phyloP scores from a whole-genome alignment of 352 stramenopile genomes.

The Globisporangium splendens region DNA sequence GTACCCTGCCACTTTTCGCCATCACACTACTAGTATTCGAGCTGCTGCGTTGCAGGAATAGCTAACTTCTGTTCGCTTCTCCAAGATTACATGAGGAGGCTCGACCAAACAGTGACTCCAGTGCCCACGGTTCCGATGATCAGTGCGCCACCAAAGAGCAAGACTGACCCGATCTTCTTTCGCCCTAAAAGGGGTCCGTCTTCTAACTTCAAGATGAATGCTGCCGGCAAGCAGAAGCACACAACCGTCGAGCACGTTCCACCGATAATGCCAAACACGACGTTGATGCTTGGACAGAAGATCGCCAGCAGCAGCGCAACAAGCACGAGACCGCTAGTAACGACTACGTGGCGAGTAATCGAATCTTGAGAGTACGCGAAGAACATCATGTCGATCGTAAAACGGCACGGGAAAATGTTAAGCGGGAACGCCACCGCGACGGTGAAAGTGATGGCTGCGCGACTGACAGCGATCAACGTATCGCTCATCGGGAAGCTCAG shows the following conservation, averaged over 20 bases:
- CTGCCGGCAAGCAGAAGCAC: slow-evolving; percentile 80
- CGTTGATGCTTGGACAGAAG: slow-evolving; percentile 84
- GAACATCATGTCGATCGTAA: slow-evolving; percentile 89
- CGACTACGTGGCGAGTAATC: slow-evolving; percentile 50
- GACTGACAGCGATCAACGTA: slow-evolving; percentile 73
- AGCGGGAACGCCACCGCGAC: slow-evolving; percentile 80
- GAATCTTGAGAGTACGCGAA: slow-evolving; percentile 77
- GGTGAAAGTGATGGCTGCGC: slow-evolving; percentile 85
- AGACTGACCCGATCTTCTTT: slow-evolving; percentile 72
- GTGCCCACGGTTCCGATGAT: slow-evolving; percentile 71
- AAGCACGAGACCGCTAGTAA: slow-evolving; percentile 62
- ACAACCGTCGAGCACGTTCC: slow-evolving; percentile 80
- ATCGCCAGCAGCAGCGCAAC: slow-evolving; percentile 72
- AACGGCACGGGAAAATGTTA: slow-evolving; percentile 86
- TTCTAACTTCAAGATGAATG: slow-evolving; percentile 85
- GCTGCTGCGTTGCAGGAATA: too few relatives aligned
- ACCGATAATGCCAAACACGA: slow-evolving; percentile 84
- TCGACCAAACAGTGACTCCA: slow-evolving; percentile 74
- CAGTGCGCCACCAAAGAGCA: slow-evolving; percentile 67
- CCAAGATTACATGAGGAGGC: slow-evolving; percentile 21
- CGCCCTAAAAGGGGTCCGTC: slow-evolving; percentile 58
- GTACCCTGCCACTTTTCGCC: too few relatives aligned
- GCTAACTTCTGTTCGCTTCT: background rate
- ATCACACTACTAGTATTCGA: too few relatives aligned
- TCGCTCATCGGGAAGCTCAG: slow-evolving; percentile 76